Percentiles rank a stretch among this genome's conserved stretches.
Conservation (phyloP, 1,284 basidiomycete species). For the Tilletia walkeri region DNA sequence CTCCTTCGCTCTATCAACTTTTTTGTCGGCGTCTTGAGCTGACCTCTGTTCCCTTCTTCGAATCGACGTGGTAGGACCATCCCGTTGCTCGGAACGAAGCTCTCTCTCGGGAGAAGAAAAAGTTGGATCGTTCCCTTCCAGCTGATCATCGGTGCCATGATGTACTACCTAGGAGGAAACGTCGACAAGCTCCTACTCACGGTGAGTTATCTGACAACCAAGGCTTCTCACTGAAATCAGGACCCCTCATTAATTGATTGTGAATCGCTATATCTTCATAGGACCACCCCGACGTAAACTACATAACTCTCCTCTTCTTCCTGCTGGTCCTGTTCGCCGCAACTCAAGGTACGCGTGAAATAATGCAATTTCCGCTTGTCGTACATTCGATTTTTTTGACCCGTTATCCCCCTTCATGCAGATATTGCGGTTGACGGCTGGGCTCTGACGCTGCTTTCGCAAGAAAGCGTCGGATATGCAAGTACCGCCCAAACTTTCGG, state of each 20-base stretch:
- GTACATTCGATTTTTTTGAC: background rate
- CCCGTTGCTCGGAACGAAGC: constrained; percentile 17
- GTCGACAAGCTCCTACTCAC: constrained; percentile 77
- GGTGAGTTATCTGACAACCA: constrained; percentile 60
- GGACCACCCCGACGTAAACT: constrained; percentile 76
- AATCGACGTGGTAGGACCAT: background rate
- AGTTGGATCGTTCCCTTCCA: constrained; percentile 99
- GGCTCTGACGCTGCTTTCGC: constrained; percentile 93
- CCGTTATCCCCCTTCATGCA: constrained; percentile 50
- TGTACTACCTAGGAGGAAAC: constrained; percentile 81
- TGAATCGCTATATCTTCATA: constrained; percentile 49
- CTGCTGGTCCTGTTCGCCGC: constrained; percentile 90
- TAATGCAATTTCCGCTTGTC: no score
- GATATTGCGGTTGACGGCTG: constrained; percentile 99
- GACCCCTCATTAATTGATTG: no score
- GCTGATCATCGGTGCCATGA: constrained; percentile 77
- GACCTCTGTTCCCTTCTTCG: background rate
- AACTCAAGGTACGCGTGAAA: constrained; percentile 73
- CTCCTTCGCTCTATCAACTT: constrained; percentile 6
- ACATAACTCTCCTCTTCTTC: constrained; percentile 84
- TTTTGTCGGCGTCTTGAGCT: background rate
- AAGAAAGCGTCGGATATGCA: constrained; percentile 92
- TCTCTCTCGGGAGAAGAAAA: constrained; percentile 77
- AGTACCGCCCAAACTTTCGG: constrained; percentile 98
- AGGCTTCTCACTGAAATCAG: background rate